phyloP scores from a whole-genome alignment of 2,329 filamentous ascomycete genomes.

The Gnomoniopsis smithogilvyi region DNA sequence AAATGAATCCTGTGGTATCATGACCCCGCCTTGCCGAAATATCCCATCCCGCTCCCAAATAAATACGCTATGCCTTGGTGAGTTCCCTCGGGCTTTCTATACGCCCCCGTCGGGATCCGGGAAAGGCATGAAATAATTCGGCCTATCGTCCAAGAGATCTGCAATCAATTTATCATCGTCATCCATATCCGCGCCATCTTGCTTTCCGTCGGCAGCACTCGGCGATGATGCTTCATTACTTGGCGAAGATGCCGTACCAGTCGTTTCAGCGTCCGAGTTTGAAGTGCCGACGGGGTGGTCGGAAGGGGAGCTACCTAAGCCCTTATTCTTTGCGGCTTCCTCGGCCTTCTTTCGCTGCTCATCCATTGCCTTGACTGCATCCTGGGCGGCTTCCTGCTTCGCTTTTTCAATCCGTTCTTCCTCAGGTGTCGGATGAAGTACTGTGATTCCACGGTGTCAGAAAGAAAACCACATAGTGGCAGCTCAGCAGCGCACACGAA shows the following conservation, averaged over 20 bases:
- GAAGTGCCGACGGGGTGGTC: not conserved
- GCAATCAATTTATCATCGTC: not conserved
- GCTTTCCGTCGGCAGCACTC: not conserved
- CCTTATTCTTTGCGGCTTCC: slow-evolving; percentile 1
- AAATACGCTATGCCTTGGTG: not conserved
- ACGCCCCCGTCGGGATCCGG: not conserved
- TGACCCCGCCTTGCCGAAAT: not conserved
- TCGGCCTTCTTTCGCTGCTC: slow-evolving; percentile 9
- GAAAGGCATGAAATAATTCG: not conserved
- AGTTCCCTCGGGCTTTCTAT: not conserved
- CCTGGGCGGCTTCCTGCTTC: not conserved
- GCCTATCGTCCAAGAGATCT: not conserved
- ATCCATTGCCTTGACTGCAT: slow-evolving; percentile 5
- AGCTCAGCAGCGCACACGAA: not conserved
- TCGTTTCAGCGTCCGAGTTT: not conserved
- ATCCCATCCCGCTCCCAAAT: not conserved
- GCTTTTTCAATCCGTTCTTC: not conserved
- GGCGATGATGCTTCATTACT: not conserved
- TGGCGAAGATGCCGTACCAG: not conserved
- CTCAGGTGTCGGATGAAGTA: slow-evolving; percentile 13
- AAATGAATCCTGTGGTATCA: slow-evolving; percentile 6
- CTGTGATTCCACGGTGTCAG: slow-evolving; percentile 1
- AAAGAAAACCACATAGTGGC: not conserved
- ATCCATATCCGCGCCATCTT: not conserved
- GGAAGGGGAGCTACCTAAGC: not conserved